These are phyloP conservation scores for Botrytis squamosa DNA, from an alignment of 2,329 filamentous ascomycete genomes.

Conservation along the genomic window DNA sequence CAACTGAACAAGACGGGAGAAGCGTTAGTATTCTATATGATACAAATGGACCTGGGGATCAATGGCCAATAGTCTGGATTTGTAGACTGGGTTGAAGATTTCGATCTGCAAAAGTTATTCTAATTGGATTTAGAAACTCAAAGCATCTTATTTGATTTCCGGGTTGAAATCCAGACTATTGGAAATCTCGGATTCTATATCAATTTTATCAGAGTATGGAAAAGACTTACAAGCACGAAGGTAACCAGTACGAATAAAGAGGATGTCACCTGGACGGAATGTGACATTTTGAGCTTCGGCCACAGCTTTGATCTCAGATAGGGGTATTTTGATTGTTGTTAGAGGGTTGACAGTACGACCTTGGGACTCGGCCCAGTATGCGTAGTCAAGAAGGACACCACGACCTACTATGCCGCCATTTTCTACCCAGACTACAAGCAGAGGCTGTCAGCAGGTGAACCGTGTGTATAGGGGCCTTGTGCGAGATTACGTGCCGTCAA, in stretches of 20 bases:
- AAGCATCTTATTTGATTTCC: background rate
- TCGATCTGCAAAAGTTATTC: background rate
- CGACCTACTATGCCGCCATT: slow-evolving; percentile 50
- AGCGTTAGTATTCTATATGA: background rate
- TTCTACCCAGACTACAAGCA: slow-evolving; percentile 40
- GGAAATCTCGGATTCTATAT: background rate
- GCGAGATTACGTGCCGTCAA: slow-evolving; percentile 27
- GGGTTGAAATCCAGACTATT: background rate
- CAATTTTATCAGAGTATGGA: slow-evolving; percentile 33
- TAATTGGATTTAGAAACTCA: background rate
- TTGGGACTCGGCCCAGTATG: slow-evolving; percentile 54
- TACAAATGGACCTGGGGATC: background rate
- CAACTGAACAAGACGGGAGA: background rate
- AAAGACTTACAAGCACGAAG: slow-evolving; percentile 36
- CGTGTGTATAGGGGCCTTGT: background rate
- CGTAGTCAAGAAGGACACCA: slow-evolving; percentile 53
- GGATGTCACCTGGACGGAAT: slow-evolving; percentile 42
- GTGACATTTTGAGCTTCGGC: slow-evolving; percentile 39
- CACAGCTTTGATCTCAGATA: slow-evolving; percentile 40
- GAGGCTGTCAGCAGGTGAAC: background rate
- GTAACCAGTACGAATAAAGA: slow-evolving; percentile 44
- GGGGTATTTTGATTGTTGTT: slow-evolving; percentile 41
- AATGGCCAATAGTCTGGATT: background rate
- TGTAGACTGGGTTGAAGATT: background rate
- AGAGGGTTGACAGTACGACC: slow-evolving; percentile 56